Evolutionary conservation across 1,139 yeast species (phyloP), one percentile per base, ranked within the genome.

Genomic region (Kurtzmaniella quercitrusa): DNA sequence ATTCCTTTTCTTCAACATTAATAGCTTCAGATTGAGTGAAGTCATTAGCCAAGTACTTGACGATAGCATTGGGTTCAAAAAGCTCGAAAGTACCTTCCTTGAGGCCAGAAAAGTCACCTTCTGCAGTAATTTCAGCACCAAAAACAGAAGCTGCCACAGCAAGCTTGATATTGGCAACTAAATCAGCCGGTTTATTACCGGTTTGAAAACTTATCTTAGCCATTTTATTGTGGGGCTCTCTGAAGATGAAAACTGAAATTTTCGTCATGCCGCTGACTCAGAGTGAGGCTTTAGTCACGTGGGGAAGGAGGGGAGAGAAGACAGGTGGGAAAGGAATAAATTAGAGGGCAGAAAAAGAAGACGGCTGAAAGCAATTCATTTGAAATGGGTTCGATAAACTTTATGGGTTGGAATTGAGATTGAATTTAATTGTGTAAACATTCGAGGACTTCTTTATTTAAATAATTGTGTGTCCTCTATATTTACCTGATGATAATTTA

Each of bases 41-140:
- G 50, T 76, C 79, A 18, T 71, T 64, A 39, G 80, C 67, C 47
- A 84, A 68, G 56, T 78, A 88, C 60, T 84, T 80, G 45, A 88
- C 89, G 46, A 89, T 84, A 19, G 97, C 87, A 60, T 89, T 88
- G 28, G 94, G 77, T 61, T 88, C 96, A 47, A 77, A 67, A 51
- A 89, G 72, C 51, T 74, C 76, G 45, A 83, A 76, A 19, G 37
- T 12, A 3, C 16, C 37, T 12, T 34, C 37, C n/a, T 34, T 34
- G n/a, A 17, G 47, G 30, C 50, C 54, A 15, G 47, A 51, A 42
- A 54, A 54, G 19, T 54, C 47, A 36, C 46, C 46, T 51, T 52
- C 16, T 58, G 46, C 42, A 51, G 54, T 12, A 47, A 41, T 5
- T 51, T 34, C 37, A 19, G 20, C 16, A 20, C 22, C 22, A 19